Percentiles rank a stretch among this genome's conserved stretches.
Conservation (phyloP, 768 basidiomycete species). For the Termitomyces titanicus region DNA sequence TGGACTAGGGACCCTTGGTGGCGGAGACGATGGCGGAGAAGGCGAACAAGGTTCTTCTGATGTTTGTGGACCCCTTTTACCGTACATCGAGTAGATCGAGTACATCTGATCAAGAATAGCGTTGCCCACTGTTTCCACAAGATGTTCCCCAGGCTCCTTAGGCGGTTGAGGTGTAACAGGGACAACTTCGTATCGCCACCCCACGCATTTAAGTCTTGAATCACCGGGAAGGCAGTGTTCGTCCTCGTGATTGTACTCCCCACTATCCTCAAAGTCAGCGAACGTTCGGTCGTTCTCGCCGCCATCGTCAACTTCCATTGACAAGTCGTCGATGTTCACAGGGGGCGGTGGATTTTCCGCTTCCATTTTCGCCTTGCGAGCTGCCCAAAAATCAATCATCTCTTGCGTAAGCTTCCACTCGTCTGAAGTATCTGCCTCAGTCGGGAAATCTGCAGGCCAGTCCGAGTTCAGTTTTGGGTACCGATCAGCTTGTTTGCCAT, state of each 20-base stretch:
- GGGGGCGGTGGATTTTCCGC: constrained; percentile 6
- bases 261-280: not conserved
- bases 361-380: constrained; percentile 2
- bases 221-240: constrained; percentile 4
- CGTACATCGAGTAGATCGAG: not conserved
- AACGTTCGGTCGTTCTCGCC: constrained; percentile 1
- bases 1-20: not conserved
- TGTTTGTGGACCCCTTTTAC: not conserved
- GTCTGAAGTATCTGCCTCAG: constrained; percentile 7
- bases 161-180: not conserved
- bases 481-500: constrained; percentile 1
- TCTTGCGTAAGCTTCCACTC: constrained; percentile 9
- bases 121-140: not conserved
- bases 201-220: constrained; percentile 2
- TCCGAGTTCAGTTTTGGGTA: not conserved
- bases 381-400: constrained; percentile 10
- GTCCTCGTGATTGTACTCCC: not conserved
- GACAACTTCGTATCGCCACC: constrained; percentile 6
- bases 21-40: not conserved
- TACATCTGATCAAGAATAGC: not conserved
- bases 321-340: not conserved
- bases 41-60: not conserved
- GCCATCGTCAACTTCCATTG: constrained; percentile 1
- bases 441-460: constrained; percentile 6
- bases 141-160: not conserved